Evolutionary conservation across 23 red algal species (phyloP).

Genomic region (Pyropia yezoensis): DNA sequence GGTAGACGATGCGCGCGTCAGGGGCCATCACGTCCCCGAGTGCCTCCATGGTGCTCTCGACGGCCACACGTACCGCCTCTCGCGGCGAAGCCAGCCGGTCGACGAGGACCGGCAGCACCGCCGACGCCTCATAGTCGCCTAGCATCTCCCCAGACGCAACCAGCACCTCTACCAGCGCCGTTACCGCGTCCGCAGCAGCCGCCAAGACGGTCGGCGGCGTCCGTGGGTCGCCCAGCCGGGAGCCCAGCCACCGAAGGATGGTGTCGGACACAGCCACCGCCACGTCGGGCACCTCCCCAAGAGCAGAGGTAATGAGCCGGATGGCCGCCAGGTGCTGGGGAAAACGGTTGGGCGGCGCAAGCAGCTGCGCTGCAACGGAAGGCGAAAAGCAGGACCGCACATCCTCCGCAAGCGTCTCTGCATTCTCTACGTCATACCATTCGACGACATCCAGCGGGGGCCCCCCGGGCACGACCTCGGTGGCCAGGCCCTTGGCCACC

Average conservation of each 20-base stretch:
- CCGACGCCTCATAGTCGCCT: conserved; percentile 54
- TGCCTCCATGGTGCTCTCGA: conserved; percentile 21
- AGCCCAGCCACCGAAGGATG: conserved; percentile 49
- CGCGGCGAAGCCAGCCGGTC: conserved; percentile 39
- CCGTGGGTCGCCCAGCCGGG: conserved; percentile 41
- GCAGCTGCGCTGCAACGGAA: conserved; percentile 30
- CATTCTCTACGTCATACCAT: conserved; percentile 24
- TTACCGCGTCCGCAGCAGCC: conserved; percentile 26
- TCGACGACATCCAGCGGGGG: conserved; percentile 4
- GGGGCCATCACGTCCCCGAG: conserved; percentile 41
- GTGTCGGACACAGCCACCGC: conserved; percentile 22
- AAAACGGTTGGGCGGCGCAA: conserved; percentile 50
- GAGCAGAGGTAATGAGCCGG: conserved; percentile 18
- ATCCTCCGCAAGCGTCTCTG: conserved; percentile 34
- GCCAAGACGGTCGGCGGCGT: conserved; percentile 61
- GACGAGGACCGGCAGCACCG: conserved; percentile 38
- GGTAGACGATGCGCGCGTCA: conserved; percentile 23
- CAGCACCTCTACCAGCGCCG: conserved; percentile 48
- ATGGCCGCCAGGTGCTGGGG: conserved; percentile 55
- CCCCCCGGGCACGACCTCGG: no score
- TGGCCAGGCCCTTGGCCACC: no score
- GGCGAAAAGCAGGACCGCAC: conserved; percentile 33
- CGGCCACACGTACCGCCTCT: conserved; percentile 26
- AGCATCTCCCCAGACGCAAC: conserved; percentile 46
- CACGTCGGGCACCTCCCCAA: conserved; percentile 35